Conservation (phyloP, 495 filamentous ascomycete genomes). For the Aspergillus indologenus region DNA sequence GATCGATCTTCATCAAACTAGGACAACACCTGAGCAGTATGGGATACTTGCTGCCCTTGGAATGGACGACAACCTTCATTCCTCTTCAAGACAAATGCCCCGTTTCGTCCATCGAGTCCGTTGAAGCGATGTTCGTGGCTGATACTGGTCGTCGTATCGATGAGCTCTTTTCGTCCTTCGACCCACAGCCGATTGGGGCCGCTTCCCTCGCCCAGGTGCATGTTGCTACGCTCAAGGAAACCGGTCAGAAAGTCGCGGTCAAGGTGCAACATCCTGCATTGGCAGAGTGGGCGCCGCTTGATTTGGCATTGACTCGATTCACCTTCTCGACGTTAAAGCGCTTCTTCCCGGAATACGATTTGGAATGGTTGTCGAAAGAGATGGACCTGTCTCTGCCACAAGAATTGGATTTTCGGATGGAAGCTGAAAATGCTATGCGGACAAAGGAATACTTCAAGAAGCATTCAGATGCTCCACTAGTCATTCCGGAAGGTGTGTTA, state of each 20-base stretch:
- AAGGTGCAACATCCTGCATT: slow-evolving; percentile 94
- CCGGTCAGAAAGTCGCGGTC: slow-evolving; percentile 88
- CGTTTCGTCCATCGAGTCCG: slow-evolving; percentile 84
- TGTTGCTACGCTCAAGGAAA: slow-evolving; percentile 77
- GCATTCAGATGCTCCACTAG: slow-evolving; percentile 67
- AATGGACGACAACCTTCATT: slow-evolving; percentile 97
- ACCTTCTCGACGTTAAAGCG: slow-evolving; percentile 86
- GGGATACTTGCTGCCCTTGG: slow-evolving; percentile 88
- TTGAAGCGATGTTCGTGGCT: slow-evolving; percentile 75
- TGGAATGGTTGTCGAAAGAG: slow-evolving; percentile 92
- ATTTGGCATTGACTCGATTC: slow-evolving; percentile 80
- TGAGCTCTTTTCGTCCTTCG: slow-evolving; percentile 83
- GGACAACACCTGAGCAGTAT: slow-evolving; percentile 96
- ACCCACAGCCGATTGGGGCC: slow-evolving; percentile 76
- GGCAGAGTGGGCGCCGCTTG: slow-evolving; percentile 87
- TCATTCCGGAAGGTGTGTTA: slow-evolving; percentile 69
- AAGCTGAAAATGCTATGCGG: slow-evolving; percentile 80
- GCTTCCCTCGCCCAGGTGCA: slow-evolving; percentile 96
- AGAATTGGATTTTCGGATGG: slow-evolving; percentile 85
- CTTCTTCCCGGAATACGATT: slow-evolving; percentile 96
- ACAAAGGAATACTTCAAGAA: slow-evolving; percentile 73
- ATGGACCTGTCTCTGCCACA: slow-evolving; percentile 87
- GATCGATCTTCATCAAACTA: slow-evolving; percentile 97
- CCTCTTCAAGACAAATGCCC: slow-evolving; percentile 96
- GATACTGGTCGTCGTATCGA: slow-evolving; percentile 80